A percentile compares a stretch with the other conserved stretches of the same genome.
Evolutionary conservation across 768 basidiomycete genomes (phyloP).

Genomic region (Coprinopsis strossmayeri): DNA sequence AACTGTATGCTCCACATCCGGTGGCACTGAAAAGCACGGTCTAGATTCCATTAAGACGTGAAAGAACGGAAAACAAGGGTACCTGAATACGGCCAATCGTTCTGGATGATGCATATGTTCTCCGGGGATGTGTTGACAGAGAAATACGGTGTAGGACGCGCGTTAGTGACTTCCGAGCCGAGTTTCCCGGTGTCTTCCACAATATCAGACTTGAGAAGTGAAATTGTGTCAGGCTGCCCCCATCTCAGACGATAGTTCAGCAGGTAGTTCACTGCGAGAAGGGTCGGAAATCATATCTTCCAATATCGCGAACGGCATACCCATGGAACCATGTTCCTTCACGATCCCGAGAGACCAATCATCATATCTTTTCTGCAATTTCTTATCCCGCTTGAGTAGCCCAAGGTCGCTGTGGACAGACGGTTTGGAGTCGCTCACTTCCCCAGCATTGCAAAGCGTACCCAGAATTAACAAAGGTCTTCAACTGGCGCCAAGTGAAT

Average conservation of each 20-base stretch:
- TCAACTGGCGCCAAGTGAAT: constrained; percentile 73
- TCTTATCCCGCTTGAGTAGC: constrained; percentile 66
- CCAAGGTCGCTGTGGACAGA: constrained; percentile 65
- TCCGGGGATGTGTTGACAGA: constrained; percentile 51
- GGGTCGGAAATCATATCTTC: too few relatives aligned
- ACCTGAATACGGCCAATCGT: constrained; percentile 91
- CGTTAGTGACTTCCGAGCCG: constrained; percentile 12
- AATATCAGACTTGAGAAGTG: constrained; percentile 52
- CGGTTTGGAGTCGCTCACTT: neutral
- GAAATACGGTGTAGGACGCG: constrained; percentile 53
- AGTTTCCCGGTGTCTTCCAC: constrained; percentile 20
- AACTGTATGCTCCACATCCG: constrained; percentile 65
- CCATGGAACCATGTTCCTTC: constrained; percentile 55
- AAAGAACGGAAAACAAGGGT: too few relatives aligned
- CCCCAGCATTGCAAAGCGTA: constrained; percentile 20
- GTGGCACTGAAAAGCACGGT: constrained; percentile 41
- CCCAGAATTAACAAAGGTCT: constrained; percentile 77
- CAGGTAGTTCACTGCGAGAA: constrained; percentile 83
- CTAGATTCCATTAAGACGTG: too few relatives aligned
- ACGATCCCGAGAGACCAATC: constrained; percentile 51
- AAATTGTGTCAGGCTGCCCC: constrained; percentile 62
- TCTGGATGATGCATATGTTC: constrained; percentile 64
- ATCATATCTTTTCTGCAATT: constrained; percentile 62
- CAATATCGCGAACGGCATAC: constrained; percentile 30
- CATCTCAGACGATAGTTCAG: constrained; percentile 63